Evolutionary conservation across 2,329 filamentous ascomycete species (phyloP).

Genomic region (Ceratocystis papillata): DNA sequence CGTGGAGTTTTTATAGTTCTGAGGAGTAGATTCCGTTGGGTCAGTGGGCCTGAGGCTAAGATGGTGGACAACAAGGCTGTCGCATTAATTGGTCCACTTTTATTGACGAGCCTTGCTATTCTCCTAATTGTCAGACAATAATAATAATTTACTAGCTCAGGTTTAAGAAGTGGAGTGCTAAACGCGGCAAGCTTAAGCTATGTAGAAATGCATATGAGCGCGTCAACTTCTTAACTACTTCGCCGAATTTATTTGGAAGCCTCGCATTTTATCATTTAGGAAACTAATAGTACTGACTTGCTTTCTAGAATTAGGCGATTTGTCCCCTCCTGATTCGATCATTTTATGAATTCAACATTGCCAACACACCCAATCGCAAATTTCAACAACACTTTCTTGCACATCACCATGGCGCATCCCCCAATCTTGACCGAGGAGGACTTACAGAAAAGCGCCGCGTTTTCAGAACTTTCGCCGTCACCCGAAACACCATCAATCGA

Average conservation of each 20-base stretch:
- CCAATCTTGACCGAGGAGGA: slow-evolving; percentile 41
- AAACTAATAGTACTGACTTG: no score
- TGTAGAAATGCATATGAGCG: neutral
- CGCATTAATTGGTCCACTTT: neutral
- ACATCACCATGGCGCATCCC: slow-evolving; percentile 19
- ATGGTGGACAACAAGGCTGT: neutral
- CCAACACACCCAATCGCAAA: neutral
- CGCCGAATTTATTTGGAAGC: neutral
- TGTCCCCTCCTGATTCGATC: no score
- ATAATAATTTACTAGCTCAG: no score
- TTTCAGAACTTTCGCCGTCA: slow-evolving; percentile 32
- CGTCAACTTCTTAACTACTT: neutral
- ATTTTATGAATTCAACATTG: neutral
- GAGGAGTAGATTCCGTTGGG: neutral
- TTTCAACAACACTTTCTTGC: neutral
- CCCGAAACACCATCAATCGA: slow-evolving; percentile 32
- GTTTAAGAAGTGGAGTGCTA: no score
- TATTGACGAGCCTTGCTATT: neutral
- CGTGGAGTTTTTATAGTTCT: neutral
- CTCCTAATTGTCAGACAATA: no score
- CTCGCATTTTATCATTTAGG: no score
- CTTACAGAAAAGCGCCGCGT: slow-evolving; percentile 45
- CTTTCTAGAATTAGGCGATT: no score
- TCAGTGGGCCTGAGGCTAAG: neutral
- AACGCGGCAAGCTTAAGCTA: no score